A percentile compares a stretch with the other conserved stretches of the same genome.
Evolutionary conservation across 2,329 filamentous ascomycete species (phyloP).

Genomic region (Venturia aucupariae): DNA sequence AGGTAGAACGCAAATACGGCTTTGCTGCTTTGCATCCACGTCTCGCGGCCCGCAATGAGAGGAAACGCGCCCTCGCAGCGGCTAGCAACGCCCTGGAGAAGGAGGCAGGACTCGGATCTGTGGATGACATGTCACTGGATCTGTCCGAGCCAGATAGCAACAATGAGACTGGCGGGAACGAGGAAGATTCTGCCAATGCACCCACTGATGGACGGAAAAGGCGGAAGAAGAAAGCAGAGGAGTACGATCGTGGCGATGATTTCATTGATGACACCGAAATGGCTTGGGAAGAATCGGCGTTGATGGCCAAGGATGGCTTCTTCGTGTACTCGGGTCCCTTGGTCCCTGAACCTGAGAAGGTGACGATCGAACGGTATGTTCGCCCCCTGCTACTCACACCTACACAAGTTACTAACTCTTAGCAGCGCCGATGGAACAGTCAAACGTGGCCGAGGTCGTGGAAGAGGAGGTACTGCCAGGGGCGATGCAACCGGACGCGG

Average conservation of each 20-base stretch:
- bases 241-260: constrained; percentile 58
- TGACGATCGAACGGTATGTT: constrained; percentile 50
- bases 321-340: constrained; percentile 95
- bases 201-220: constrained; percentile 56
- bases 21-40: constrained; percentile 90
- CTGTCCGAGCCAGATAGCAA: constrained; percentile 66
- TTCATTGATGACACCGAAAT: constrained; percentile 86
- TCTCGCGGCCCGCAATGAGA: constrained; percentile 77
- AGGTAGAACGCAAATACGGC: constrained; percentile 89
- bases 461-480: constrained; percentile 37
- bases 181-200: constrained; percentile 36
- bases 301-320: constrained; percentile 90
- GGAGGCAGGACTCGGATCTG: constrained; percentile 50
- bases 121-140: constrained; percentile 78
- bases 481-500: constrained; percentile 32
- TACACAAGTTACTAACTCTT: neutral
- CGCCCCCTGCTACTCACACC: neutral
- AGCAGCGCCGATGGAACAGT: constrained; percentile 62
- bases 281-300: constrained; percentile 90
- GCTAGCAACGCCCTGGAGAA: constrained; percentile 79
- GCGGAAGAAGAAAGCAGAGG: constrained; percentile 63
- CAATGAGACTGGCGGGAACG: constrained; percentile 71
- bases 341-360: constrained; percentile 75
- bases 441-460: constrained; percentile 54
- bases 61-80: constrained; percentile 78